phyloP scores from a whole-genome alignment of 495 filamentous ascomycete genomes.

The Talaromyces thailandensis region DNA sequence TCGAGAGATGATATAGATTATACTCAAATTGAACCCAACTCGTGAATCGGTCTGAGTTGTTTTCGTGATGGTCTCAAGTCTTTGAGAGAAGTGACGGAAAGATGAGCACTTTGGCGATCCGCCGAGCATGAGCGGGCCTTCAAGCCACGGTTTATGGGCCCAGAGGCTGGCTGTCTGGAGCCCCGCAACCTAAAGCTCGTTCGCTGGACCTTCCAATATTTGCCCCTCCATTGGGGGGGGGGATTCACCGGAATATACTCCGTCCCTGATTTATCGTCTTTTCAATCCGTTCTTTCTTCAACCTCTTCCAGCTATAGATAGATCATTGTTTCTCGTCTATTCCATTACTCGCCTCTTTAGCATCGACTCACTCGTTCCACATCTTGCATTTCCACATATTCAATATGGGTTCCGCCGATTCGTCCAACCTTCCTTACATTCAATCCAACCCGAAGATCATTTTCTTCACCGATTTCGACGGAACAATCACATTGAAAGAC shows the following conservation, averaged over 20 bases:
- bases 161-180: background rate
- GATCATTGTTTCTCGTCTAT: background rate
- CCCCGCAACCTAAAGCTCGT: background rate
- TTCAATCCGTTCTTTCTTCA: background rate
- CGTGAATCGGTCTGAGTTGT: no score
- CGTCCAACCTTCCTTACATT: slow-evolving; percentile 38
- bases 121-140: background rate
- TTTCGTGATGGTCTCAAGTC: no score
- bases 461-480: slow-evolving; percentile 98
- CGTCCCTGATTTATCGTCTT: background rate
- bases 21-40: no score
- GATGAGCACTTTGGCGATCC: background rate
- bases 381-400: background rate
- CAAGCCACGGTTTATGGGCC: background rate
- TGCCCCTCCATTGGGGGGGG: background rate
- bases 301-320: background rate
- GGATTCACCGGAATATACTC: background rate
- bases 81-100: no score
- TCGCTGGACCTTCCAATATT: background rate
- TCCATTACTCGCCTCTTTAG: background rate
- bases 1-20: no score
- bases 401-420: slow-evolving; percentile 26
- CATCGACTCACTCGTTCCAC: slow-evolving; percentile 4
- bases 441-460: slow-evolving; percentile 70
- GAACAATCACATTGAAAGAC: slow-evolving; percentile 84